phyloP scores from a whole-genome alignment of 2,329 filamentous ascomycete genomes.

The Aspergillus intermedius region DNA sequence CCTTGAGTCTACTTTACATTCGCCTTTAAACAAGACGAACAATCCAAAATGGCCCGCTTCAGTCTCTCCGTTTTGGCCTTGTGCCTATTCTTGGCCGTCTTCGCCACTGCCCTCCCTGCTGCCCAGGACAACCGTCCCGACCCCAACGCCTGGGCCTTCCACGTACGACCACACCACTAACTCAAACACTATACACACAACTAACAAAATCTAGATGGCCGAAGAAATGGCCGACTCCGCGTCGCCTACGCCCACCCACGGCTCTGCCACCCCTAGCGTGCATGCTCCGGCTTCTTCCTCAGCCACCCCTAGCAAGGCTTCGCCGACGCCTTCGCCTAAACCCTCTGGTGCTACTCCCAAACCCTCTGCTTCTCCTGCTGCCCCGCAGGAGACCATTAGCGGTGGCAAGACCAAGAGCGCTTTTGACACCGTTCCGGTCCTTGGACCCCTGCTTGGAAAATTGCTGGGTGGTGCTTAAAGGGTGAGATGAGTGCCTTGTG shows the following conservation, averaged over 20 bases:
- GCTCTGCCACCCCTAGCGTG: not conserved
- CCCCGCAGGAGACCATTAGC: not conserved
- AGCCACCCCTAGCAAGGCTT: not conserved
- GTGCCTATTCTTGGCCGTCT: conserved; percentile 23
- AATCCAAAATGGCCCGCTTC: conserved; percentile 25
- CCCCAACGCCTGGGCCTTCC: not conserved
- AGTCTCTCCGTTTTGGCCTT: conserved; percentile 23
- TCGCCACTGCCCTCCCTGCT: conserved; percentile 23
- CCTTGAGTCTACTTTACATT: conserved; percentile 4
- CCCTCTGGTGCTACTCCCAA: not conserved
- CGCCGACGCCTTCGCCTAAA: not conserved
- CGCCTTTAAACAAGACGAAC: not conserved
- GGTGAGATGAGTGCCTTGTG: too few relatives aligned
- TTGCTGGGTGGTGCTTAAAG: too few relatives aligned
- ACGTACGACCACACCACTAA: not conserved
- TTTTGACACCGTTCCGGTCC: conserved; percentile 16
- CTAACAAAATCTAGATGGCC: not conserved
- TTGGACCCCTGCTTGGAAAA: conserved; percentile 12
- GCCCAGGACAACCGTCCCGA: not conserved
- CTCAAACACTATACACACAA: not conserved
- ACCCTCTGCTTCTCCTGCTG: not conserved
- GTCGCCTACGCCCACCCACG: not conserved
- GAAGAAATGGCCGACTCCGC: conserved; percentile 10
- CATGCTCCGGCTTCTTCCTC: not conserved
- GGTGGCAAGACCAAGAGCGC: conserved; percentile 5